Conservation (phyloP, 768 basidiomycete genomes). For the Rhodocollybia butyracea region DNA sequence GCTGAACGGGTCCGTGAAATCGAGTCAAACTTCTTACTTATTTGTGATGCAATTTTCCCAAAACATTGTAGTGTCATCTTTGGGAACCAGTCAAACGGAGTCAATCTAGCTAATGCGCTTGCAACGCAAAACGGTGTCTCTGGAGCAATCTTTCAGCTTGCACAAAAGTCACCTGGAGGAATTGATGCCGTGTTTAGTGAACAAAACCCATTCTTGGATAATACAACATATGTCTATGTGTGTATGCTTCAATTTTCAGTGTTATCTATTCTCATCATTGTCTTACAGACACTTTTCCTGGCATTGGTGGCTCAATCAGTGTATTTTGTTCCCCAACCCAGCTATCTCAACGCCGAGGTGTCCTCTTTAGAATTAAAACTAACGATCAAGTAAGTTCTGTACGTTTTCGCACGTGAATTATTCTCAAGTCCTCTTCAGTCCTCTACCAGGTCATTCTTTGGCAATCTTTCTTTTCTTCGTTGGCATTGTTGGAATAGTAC, state of each 20-base stretch:
- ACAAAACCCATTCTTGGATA: conserved; percentile 47
- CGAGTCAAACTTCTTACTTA: too few species aligned
- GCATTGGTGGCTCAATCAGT: conserved; percentile 51
- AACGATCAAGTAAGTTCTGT: conserved; percentile 52
- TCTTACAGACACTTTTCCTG: conserved; percentile 52
- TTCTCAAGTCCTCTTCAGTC: conserved; percentile 28
- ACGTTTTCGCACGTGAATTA: background rate
- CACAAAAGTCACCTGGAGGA: conserved; percentile 39
- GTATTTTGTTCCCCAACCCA: conserved; percentile 50
- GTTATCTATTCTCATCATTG: background rate
- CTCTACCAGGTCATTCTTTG: conserved; percentile 50
- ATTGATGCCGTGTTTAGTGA: conserved; percentile 43
- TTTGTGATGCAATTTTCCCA: too few species aligned
- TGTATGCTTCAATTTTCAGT: conserved; percentile 17
- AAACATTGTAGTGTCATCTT: conserved; percentile 22
- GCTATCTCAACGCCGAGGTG: conserved; percentile 34
- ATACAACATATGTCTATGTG: conserved; percentile 52
- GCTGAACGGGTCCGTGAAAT: conserved; percentile 66
- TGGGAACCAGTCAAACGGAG: conserved; percentile 34
- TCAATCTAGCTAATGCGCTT: conserved; percentile 48
- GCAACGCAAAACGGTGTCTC: conserved; percentile 53
- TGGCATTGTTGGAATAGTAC: conserved; percentile 42
- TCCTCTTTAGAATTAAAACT: conserved; percentile 45
- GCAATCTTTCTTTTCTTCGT: conserved; percentile 44
- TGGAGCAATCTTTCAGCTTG: conserved; percentile 55